These are phyloP conservation scores for Cercospora canescens DNA, from an alignment of 2,329 filamentous ascomycete species.

Conservation along the genomic window DNA sequence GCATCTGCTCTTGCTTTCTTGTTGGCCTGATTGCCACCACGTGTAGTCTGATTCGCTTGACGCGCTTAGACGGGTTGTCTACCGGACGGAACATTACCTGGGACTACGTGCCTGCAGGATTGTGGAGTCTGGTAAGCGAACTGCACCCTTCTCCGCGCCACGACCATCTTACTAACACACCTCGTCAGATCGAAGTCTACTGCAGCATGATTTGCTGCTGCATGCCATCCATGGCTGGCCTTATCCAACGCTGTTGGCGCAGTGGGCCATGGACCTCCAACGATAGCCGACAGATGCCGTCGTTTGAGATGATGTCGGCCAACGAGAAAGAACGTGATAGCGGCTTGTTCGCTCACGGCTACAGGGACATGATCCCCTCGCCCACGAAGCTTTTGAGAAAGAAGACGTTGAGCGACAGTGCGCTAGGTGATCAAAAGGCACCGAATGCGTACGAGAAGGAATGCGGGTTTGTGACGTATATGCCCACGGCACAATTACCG, in stretches of 20 bases:
- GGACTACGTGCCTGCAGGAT: conserved; percentile 10
- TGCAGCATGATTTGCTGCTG: conserved; percentile 24
- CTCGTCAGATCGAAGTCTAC: conserved; percentile 17
- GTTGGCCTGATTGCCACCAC: conserved; percentile 19
- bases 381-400: neutral
- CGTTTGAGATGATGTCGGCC: conserved; percentile 3
- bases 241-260: conserved; percentile 13
- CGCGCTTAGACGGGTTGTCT: conserved; percentile 4
- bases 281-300: neutral
- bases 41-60: conserved; percentile 18
- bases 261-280: neutral
- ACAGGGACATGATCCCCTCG: neutral
- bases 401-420: neutral
- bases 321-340: neutral
- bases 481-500: conserved; percentile 5
- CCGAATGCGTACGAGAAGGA: neutral
- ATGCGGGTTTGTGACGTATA: neutral
- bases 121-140: conserved; percentile 10
- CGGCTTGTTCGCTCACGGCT: neutral
- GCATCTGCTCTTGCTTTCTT: conserved; percentile 16
- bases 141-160: conserved; percentile 1
- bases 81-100: conserved; percentile 13
- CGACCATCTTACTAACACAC: conserved; percentile 4
- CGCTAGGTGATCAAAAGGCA: neutral
- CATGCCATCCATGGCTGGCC: conserved; percentile 18